Conservation (phyloP, 331 rosid species). For the Pyracantha coccinea region DNA sequence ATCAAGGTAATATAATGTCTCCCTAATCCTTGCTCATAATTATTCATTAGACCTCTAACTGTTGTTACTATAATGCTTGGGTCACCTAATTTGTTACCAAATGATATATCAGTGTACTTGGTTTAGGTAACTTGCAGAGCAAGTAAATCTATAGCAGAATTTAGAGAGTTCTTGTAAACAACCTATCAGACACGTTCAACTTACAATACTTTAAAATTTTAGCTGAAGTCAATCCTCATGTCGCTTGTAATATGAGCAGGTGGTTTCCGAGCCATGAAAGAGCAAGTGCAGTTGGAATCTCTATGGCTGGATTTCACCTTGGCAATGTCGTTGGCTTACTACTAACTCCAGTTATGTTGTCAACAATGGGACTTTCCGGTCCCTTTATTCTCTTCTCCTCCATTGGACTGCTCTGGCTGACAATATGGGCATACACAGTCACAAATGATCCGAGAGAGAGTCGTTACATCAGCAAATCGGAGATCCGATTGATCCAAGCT, state of each 20-base stretch:
- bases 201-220: not conserved
- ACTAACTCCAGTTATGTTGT: conserved; percentile 69
- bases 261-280: conserved; percentile 89
- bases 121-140: not conserved
- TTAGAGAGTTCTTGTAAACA: not conserved
- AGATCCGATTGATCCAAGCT: conserved; percentile 62
- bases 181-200: not conserved
- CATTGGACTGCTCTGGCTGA: conserved; percentile 67
- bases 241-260: conserved; percentile 29
- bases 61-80: not conserved
- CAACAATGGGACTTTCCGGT: conserved; percentile 65
- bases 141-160: not conserved
- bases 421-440: conserved; percentile 50
- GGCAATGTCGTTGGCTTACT: conserved; percentile 86
- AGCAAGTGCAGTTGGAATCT: conserved; percentile 83
- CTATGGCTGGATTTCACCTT: conserved; percentile 96
- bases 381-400: conserved; percentile 77
- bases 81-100: not conserved
- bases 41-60: not conserved
- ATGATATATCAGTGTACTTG: not conserved
- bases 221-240: not conserved
- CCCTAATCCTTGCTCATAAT: not conserved
- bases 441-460: conserved; percentile 65
- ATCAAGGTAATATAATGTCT: conserved; percentile 48
- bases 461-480: conserved; percentile 41